Conservation (phyloP, 148 eudicot species). For the Silene conica region DNA sequence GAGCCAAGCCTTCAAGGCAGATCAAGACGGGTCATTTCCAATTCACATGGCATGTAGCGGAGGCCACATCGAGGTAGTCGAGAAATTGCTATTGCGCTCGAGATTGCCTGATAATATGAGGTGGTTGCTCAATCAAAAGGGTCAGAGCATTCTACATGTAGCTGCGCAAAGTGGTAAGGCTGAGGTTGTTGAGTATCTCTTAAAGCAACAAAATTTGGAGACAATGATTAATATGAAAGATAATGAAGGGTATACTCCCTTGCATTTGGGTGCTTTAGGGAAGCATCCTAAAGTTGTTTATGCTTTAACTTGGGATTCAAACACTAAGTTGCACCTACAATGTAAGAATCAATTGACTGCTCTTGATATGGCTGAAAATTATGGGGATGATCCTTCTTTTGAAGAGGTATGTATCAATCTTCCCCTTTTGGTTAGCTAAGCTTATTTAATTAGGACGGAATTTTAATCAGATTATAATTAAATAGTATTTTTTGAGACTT, state of each 20-base stretch:
- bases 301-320: conserved; percentile 18
- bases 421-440: not conserved
- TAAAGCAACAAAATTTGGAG: not conserved
- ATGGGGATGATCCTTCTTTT: conserved; percentile 21
- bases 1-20: conserved; percentile 11
- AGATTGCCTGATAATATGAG: not conserved
- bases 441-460: too few relatives aligned
- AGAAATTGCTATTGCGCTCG: conserved; percentile 7
- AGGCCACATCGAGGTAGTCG: conserved; percentile 13
- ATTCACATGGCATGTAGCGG: conserved; percentile 26
- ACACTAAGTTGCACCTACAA: conserved; percentile 6
- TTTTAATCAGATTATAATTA: too few relatives aligned
- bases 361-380: conserved; percentile 26
- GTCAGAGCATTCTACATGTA: conserved; percentile 31
- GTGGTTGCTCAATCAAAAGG: conserved; percentile 13
- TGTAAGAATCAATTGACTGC: conserved; percentile 19
- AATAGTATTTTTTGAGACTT: too few relatives aligned
- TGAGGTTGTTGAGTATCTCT: conserved; percentile 15
- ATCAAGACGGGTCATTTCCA: conserved; percentile 26
- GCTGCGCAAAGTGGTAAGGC: conserved; percentile 23
- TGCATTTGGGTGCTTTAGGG: conserved; percentile 30
- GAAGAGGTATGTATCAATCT: conserved; percentile 21
- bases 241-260: conserved; percentile 29
- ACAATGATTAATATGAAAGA: conserved; percentile 26
- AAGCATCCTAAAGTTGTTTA: conserved; percentile 26